phyloP scores from a whole-genome alignment of 2,329 filamentous ascomycete species.

The Fusarium virguliforme region DNA sequence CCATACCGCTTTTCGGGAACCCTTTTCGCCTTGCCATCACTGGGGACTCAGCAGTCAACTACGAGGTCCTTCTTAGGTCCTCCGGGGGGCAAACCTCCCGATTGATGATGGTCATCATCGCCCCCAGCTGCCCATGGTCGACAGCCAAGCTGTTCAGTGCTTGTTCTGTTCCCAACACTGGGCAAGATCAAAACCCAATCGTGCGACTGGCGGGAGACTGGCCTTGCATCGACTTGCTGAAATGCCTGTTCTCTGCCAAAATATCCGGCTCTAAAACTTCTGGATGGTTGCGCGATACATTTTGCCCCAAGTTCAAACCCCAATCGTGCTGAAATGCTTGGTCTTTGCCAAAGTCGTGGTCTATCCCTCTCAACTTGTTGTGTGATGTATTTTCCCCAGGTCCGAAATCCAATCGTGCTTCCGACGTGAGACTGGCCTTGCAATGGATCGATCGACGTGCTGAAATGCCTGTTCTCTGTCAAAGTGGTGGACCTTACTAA shows the following conservation, averaged over 20 bases:
- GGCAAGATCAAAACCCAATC: neutral
- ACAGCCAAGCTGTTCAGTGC: conserved; percentile 3
- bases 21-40: conserved; percentile 26
- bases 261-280: neutral
- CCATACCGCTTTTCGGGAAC: conserved; percentile 17
- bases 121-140: neutral
- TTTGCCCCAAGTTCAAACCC: too few species aligned
- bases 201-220: neutral
- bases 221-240: neutral
- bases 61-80: conserved; percentile 6
- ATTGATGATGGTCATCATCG: conserved; percentile 6
- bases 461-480: too few species aligned
- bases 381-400: too few species aligned
- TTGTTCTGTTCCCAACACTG: neutral
- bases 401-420: too few species aligned
- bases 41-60: conserved; percentile 34
- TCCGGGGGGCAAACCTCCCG: conserved; percentile 10
- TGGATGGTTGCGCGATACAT: neutral
- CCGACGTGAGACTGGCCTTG: too few species aligned
- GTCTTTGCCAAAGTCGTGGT: too few species aligned
- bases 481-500: too few species aligned
- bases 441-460: too few species aligned
- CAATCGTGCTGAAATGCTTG: too few species aligned
- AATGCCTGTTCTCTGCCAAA: neutral
- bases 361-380: too few species aligned